These are phyloP conservation scores for Jimgerdemannia lactiflua DNA, from an alignment of 192 early-diverging fungal species.

Conservation along the genomic window DNA sequence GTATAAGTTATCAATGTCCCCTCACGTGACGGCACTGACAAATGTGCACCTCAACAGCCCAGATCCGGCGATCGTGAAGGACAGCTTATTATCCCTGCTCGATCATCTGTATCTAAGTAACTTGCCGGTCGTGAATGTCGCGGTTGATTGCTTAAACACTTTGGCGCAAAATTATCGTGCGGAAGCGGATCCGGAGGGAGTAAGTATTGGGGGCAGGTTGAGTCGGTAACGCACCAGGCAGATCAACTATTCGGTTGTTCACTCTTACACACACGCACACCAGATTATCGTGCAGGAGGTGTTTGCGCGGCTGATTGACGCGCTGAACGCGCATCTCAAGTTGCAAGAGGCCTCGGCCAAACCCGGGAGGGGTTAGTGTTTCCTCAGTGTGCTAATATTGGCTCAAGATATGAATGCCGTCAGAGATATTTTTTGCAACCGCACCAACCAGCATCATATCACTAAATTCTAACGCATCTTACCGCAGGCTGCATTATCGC, in stretches of 20 bases:
- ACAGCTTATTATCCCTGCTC: constrained; percentile 59
- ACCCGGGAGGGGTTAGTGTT: constrained; percentile 32
- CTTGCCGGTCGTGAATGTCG: constrained; percentile 55
- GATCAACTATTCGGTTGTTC: neutral
- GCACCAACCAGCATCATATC: neutral
- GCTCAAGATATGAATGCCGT: no score
- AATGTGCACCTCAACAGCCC: constrained; percentile 17
- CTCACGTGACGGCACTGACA: no score
- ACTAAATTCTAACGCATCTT: constrained; percentile 7
- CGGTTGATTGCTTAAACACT: constrained; percentile 59
- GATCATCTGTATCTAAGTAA: constrained; percentile 65
- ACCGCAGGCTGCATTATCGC: constrained; percentile 53
- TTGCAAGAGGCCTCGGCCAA: constrained; percentile 33
- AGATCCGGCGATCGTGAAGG: constrained; percentile 44
- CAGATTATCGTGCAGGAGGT: constrained; percentile 55
- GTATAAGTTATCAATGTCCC: neutral
- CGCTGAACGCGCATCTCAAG: constrained; percentile 66
- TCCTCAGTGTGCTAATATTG: neutral
- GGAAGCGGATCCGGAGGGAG: constrained; percentile 53
- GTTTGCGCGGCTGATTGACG: constrained; percentile 61
- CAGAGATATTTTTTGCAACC: no score
- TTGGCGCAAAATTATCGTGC: constrained; percentile 56
- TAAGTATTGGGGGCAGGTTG: constrained; percentile 10
- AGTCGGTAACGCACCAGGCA: neutral
- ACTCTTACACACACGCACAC: neutral